Conservation (phyloP, 805 yeast genomes). For the Lipomyces starkeyi region DNA sequence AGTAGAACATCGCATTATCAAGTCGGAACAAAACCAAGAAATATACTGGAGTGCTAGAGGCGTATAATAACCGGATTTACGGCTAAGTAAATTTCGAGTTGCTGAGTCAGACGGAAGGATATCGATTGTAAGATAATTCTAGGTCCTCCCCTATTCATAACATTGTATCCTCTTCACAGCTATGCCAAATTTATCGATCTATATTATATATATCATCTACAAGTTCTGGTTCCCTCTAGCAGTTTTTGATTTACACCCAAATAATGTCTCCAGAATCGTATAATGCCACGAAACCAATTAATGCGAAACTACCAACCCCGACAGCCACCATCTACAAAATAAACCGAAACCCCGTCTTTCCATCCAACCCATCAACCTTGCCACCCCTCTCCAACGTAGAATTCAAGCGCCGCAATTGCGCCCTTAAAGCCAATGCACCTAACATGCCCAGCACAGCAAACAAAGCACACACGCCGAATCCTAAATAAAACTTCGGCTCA, state of each 20-base stretch:
- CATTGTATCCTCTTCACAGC: no score
- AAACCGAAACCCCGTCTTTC: slow-evolving; percentile 41
- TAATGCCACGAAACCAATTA: background rate
- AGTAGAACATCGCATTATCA: no score
- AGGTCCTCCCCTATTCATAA: no score
- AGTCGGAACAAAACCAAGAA: no score
- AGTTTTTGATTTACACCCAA: background rate
- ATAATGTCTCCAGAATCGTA: background rate
- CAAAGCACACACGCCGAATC: slow-evolving; percentile 40
- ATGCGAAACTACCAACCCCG: background rate
- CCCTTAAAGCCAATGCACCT: slow-evolving; percentile 22
- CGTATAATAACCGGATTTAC: no score
- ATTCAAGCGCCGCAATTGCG: slow-evolving; percentile 34
- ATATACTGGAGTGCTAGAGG: no score
- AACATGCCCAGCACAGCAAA: slow-evolving; percentile 31
- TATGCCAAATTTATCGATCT: no score
- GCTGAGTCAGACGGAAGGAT: no score
- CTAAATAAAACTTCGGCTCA: slow-evolving; percentile 42
- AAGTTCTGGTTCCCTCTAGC: no score
- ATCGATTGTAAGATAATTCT: no score
- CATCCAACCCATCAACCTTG: slow-evolving; percentile 42
- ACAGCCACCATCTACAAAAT: slow-evolving; percentile 20
- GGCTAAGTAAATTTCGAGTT: no score
- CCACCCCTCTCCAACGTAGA: slow-evolving; percentile 38
- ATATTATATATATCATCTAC: no score